Conservation (phyloP, 257 asterid species). For the Nicotiana tabacum region DNA sequence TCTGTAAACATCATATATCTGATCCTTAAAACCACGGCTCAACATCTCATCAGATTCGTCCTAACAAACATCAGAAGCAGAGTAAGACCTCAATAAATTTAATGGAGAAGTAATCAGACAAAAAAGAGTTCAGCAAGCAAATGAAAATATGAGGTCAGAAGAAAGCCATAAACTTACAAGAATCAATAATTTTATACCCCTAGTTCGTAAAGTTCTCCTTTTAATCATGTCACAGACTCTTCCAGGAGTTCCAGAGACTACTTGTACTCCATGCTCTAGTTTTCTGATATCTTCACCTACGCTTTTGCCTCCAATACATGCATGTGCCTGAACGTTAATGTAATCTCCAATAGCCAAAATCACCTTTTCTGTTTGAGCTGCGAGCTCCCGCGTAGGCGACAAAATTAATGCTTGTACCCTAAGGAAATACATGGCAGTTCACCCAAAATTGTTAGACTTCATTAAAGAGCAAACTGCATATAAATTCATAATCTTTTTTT, state of each 20-base stretch:
- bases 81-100: background rate
- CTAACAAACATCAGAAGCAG: slow-evolving; percentile 27
- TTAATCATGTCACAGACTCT: slow-evolving; percentile 97
- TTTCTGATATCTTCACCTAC: slow-evolving; percentile 93
- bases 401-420: slow-evolving; percentile 95
- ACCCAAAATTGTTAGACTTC: background rate
- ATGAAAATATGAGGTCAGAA: background rate
- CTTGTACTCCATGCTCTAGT: slow-evolving; percentile 95
- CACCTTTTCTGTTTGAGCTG: slow-evolving; percentile 89
- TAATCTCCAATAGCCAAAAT: slow-evolving; percentile 86
- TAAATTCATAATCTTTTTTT: background rate
- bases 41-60: slow-evolving; percentile 99
- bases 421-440: background rate
- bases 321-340: slow-evolving; percentile 86
- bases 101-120: background rate
- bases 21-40: slow-evolving; percentile 98
- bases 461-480: background rate
- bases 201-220: slow-evolving; percentile 85
- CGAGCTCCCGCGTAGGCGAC: slow-evolving; percentile 97
- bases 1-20: slow-evolving; percentile 94
- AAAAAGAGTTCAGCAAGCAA: background rate
- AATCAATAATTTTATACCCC: slow-evolving; percentile 72
- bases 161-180: slow-evolving; percentile 46
- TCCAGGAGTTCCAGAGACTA: slow-evolving; percentile 98
- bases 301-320: slow-evolving; percentile 96